These are phyloP conservation scores for Cryphonectria radicalis DNA, from an alignment of 2,329 filamentous ascomycete species.

Conservation along the genomic window DNA sequence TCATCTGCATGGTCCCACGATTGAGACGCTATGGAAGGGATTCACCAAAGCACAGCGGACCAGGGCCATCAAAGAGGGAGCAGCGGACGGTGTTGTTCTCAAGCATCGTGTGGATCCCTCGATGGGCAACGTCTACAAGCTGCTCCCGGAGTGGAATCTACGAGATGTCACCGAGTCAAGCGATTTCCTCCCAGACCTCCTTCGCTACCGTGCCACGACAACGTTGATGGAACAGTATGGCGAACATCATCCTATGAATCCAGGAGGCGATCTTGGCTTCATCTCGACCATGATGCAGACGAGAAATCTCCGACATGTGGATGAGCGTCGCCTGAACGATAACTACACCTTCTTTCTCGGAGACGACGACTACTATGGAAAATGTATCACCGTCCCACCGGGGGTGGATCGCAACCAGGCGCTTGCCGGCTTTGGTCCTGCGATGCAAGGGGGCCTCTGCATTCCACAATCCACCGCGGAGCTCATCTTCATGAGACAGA, in stretches of 20 bases:
- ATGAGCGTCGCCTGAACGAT: constrained; percentile 34
- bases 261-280: constrained; percentile 4
- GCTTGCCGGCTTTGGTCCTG: constrained; percentile 33
- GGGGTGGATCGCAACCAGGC: constrained; percentile 30
- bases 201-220: constrained; percentile 30
- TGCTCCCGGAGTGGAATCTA: constrained; percentile 50
- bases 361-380: constrained; percentile 46
- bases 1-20: constrained; percentile 38
- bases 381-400: constrained; percentile 36
- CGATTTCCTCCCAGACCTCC: constrained; percentile 35
- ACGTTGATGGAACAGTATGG: constrained; percentile 29
- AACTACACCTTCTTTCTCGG: constrained; percentile 47
- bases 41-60: constrained; percentile 41
- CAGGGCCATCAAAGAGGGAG: constrained; percentile 41
- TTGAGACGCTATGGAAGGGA: constrained; percentile 47
- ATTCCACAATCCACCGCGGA: constrained; percentile 39
- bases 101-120: constrained; percentile 41
- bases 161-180: constrained; percentile 42
- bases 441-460: constrained; percentile 33
- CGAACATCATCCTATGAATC: not conserved
- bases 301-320: constrained; percentile 38
- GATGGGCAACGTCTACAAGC: constrained; percentile 43
- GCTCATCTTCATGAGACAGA: constrained; percentile 47
- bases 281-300: constrained; percentile 34
- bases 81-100: constrained; percentile 40